Evolutionary conservation across 331 rosid species (phyloP), one percentile per base, ranked within the genome.

Genomic region (Dryas integrifolia): DNA sequence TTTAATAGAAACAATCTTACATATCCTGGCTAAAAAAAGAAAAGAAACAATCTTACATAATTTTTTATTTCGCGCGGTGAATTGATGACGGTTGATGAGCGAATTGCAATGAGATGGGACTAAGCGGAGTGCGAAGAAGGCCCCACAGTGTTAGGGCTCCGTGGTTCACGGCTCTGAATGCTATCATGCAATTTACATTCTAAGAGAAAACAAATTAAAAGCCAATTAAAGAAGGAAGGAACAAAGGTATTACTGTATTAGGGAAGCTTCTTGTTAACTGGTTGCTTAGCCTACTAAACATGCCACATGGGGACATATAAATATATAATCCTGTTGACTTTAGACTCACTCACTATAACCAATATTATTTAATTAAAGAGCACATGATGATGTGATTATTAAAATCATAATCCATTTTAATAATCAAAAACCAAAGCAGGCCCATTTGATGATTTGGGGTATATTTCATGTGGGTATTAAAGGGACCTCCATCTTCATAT

Each of bases 111-210:
- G 35, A 30, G 3, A 30, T 30, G 35, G 35, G 35, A 30, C 35
- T 30, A 30, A 30, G 35, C 57, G 48, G 61, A 26, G 75, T 64
- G 82, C 56, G 75, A 26, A 58, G 47, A 49, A 55, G 83, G 82
- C 50, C 85, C 81, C 87, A 66, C 55, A 48, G 72, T 60, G 61
- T 48, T 81, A 70, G 67, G 72, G 75, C 35, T 46, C 86, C 88
- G 68, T 67, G 48, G 48, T 76, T 81, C 75, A 70, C 87, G 85
- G 82, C 88, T 65, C 45, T 64, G 84, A 76, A 58, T 71, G 73
- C 45, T 67, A 53, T 58, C 73, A 44, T 60, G 10, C 9, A 66
- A 9, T 57, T 1, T 6, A 7, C 7, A 57, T 21, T 0, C 24
- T 24, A 13, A 44, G 21, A 35, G 55, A 5, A 65, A 74, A 68